Conservation (phyloP, 2,329 filamentous ascomycete genomes). For the Escovopsis sp. region DNA sequence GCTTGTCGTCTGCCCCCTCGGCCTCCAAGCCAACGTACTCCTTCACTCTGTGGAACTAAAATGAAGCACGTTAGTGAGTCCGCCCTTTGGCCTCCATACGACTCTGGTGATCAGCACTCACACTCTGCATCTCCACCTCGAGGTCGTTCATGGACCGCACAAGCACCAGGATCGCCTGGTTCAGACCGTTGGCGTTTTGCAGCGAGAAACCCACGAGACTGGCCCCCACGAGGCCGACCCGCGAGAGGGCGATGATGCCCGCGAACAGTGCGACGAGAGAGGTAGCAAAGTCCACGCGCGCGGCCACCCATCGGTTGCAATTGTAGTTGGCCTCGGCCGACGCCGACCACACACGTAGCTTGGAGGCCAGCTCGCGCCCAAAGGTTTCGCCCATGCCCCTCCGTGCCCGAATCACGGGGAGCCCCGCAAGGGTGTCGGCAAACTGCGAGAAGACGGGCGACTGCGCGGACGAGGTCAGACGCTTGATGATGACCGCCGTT, state of each 20-base stretch:
- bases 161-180: constrained; percentile 33
- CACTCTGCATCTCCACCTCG: constrained; percentile 40
- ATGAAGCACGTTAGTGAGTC: constrained; percentile 15
- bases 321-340: constrained; percentile 36
- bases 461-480: constrained; percentile 29
- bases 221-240: constrained; percentile 30
- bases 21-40: constrained; percentile 31
- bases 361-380: constrained; percentile 31
- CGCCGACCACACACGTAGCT: constrained; percentile 30
- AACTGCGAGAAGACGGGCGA: constrained; percentile 44
- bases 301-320: constrained; percentile 41
- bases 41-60: constrained; percentile 33
- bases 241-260: constrained; percentile 35
- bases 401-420: constrained; percentile 35
- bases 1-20: constrained; percentile 27
- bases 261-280: constrained; percentile 35
- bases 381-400: constrained; percentile 32
- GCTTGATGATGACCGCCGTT: constrained; percentile 30
- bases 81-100: background rate
- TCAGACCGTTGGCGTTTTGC: constrained; percentile 38
- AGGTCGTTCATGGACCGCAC: constrained; percentile 40
- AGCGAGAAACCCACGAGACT: constrained; percentile 42
- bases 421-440: constrained; percentile 33
- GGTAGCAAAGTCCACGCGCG: constrained; percentile 38
- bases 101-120: constrained; percentile 12